Conservation (phyloP, 768 basidiomycete species). For the Amanita phalloides region DNA sequence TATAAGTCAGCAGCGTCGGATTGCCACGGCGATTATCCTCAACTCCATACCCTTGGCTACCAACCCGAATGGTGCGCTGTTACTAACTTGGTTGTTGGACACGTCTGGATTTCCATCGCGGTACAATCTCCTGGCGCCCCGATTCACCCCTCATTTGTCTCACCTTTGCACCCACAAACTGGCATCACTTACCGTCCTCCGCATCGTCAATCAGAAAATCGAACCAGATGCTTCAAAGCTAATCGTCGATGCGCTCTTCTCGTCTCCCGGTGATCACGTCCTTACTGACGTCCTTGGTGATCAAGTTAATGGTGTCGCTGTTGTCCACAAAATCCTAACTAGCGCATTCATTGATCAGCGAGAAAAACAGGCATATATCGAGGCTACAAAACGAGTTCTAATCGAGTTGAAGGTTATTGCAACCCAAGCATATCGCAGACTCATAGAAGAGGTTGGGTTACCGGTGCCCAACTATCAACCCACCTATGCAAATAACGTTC, state of each 20-base stretch:
- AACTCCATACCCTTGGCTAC: constrained; percentile 97
- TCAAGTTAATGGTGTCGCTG: constrained; percentile 92
- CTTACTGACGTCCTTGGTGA: constrained; percentile 91
- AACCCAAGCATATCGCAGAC: constrained; percentile 87
- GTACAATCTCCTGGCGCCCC: constrained; percentile 87
- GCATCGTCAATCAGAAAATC: constrained; percentile 94
- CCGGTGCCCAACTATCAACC: constrained; percentile 84
- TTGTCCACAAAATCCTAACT: constrained; percentile 86
- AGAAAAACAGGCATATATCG: constrained; percentile 62
- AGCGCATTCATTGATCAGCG: constrained; percentile 72
- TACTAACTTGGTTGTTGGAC: constrained; percentile 95
- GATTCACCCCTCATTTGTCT: constrained; percentile 92
- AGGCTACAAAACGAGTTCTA: constrained; percentile 83
- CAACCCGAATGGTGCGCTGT: constrained; percentile 92
- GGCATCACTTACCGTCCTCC: constrained; percentile 87
- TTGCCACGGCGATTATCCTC: constrained; percentile 88
- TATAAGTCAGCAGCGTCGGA: constrained; percentile 85
- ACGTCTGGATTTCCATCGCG: constrained; percentile 92
- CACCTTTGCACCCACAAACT: constrained; percentile 98
- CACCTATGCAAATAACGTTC: constrained; percentile 55
- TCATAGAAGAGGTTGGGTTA: constrained; percentile 92
- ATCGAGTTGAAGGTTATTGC: constrained; percentile 87
- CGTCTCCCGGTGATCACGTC: constrained; percentile 82
- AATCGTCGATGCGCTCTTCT: constrained; percentile 84
- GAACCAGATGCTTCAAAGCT: constrained; percentile 83